These are phyloP conservation scores for Boletellus deceptivus DNA, from an alignment of 1,284 basidiomycete genomes.

Conservation along the genomic window DNA sequence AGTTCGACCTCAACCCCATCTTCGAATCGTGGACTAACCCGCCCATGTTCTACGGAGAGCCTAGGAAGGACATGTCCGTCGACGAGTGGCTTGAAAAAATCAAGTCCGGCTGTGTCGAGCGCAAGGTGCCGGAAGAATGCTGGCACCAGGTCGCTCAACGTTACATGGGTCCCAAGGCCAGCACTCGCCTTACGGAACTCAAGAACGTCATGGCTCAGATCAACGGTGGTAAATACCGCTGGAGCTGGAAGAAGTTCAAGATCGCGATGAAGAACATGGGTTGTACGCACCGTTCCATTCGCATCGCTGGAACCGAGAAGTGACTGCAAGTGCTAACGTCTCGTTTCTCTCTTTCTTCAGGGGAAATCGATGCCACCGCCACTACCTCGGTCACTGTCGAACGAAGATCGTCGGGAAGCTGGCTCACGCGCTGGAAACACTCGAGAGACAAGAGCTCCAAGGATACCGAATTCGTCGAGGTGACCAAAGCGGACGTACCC, in stretches of 20 bases:
- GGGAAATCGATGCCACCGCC: slow-evolving; percentile 55
- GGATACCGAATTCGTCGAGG: slow-evolving; percentile 26
- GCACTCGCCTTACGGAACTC: slow-evolving; percentile 60
- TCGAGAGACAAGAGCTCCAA: slow-evolving; percentile 28
- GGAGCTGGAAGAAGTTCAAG: slow-evolving; percentile 78
- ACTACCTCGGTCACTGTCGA: slow-evolving; percentile 63
- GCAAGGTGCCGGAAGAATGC: slow-evolving; percentile 69
- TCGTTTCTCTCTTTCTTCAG: slow-evolving; percentile 32
- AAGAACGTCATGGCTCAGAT: slow-evolving; percentile 70
- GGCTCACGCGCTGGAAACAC: slow-evolving; percentile 53
- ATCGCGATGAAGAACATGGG: slow-evolving; percentile 75
- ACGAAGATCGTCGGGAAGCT: slow-evolving; percentile 49
- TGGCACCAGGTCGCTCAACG: slow-evolving; percentile 77
- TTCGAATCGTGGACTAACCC: slow-evolving; percentile 60
- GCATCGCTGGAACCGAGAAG: slow-evolving; percentile 1
- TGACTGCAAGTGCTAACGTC: slow-evolving; percentile 1
- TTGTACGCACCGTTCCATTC: slow-evolving; percentile 47
- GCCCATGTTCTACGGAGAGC: slow-evolving; percentile 62
- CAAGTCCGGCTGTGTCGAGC: slow-evolving; percentile 62
- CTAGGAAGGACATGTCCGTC: slow-evolving; percentile 63
- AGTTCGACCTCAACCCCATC: slow-evolving; percentile 66
- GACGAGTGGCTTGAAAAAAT: slow-evolving; percentile 69
- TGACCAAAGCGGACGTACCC: slow-evolving; percentile 18
- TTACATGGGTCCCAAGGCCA: slow-evolving; percentile 65
- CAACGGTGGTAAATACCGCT: slow-evolving; percentile 69